Conservation (phyloP, 805 yeast species). For the Huiozyma naganishii region DNA sequence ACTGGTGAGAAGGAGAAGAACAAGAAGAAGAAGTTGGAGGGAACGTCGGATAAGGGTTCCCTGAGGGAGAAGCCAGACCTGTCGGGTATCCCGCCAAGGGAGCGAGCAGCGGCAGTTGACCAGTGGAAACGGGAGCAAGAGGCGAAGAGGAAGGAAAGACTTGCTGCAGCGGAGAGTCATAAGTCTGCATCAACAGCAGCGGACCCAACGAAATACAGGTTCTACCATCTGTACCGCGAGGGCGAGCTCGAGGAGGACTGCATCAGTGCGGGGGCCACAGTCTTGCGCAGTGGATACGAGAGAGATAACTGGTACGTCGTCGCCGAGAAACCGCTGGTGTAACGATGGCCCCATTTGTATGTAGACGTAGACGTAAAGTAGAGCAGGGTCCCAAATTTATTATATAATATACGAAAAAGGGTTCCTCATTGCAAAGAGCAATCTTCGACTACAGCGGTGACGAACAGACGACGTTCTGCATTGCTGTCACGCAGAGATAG, state of each 20-base stretch:
- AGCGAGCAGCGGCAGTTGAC: constrained; percentile 20
- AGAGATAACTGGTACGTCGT: constrained; percentile 90
- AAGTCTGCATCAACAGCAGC: constrained; percentile 14
- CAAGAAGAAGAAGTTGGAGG: background rate
- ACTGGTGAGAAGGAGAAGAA: constrained; percentile 10
- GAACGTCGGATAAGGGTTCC: constrained; percentile 2
- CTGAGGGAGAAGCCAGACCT: constrained; percentile 19
- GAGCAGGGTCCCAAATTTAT: background rate
- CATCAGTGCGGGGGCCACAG: constrained; percentile 52
- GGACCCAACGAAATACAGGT: constrained; percentile 56
- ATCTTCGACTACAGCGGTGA: no score
- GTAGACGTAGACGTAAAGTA: background rate
- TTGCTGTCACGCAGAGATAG: no score
- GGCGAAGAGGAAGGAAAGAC: constrained; percentile 12
- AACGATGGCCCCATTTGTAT: background rate
- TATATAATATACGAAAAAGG: background rate
- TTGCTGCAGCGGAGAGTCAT: constrained; percentile 9
- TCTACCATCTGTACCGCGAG: constrained; percentile 73
- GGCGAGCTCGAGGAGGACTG: constrained; percentile 79
- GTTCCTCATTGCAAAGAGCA: no score
- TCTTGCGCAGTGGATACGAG: constrained; percentile 74
- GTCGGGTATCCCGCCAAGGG: constrained; percentile 17
- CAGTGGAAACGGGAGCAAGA: constrained; percentile 23
- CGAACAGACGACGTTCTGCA: no score
- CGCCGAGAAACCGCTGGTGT: constrained; percentile 24